Evolutionary conservation across 306 rosid genomes (phyloP), one percentile per base, ranked within the genome.

Genomic region (Prunus kanzakura): DNA sequence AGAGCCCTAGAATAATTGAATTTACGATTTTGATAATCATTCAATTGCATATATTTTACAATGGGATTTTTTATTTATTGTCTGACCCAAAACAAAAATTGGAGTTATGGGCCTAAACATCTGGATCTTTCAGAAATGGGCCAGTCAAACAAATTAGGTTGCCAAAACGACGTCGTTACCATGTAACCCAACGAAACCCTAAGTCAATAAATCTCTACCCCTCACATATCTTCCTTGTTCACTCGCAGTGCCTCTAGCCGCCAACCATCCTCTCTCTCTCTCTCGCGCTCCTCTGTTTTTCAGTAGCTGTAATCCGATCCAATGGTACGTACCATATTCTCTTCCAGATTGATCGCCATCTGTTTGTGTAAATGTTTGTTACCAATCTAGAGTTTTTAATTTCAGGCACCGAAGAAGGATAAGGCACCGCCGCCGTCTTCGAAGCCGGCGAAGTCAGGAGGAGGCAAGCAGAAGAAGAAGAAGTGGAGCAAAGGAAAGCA

Each of bases 391-490:
- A 7, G 38, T 61, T 61, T 60, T 23, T 13, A 6, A 38, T 61
- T 61, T 25, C 65, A 61, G 65, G 65, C 65, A 30, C 65, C 65
- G 41, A 61, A 61, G 65, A 61, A 61, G 35, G 65, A 61, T 18
- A 61, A 61, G 65, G 65, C 65, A 0, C 65, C 65, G 65, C 65
- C 65, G n/a, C 65, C 41, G 41, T 61, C 65, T 8, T 61, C 65
- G 41, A 61, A 61, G 41, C 65, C 65, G 38, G 65, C 65, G 19
- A 61, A 61, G 11, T 61, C 65, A 16, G 65, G 65, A 14, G 65
- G 65, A 13, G 65, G 65, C 32, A 61, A 61, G 41, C 65, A 61
- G 65, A 61, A 61, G 65, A 61, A 61, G 65, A 61, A 61, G 41
- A 61, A 61, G 65, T 61, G 65, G 65, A 61, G 65, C 65, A 61